These are phyloP conservation scores for Discostella stelligera DNA, from an alignment of 352 stramenopile genomes.

Conservation along the genomic window DNA sequence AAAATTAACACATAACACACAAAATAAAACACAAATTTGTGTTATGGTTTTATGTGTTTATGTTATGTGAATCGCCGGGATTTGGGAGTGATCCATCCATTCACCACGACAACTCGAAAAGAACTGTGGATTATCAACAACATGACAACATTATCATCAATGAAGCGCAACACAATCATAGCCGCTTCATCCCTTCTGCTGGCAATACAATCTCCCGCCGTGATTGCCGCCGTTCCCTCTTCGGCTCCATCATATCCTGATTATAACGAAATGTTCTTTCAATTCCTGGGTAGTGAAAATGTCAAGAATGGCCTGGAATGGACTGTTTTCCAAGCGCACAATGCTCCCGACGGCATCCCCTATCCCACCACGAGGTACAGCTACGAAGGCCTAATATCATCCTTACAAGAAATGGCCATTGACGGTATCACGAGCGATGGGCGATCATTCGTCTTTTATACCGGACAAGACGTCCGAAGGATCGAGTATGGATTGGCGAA, in stretches of 20 bases:
- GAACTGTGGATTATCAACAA: too few relatives aligned
- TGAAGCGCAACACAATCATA: neutral
- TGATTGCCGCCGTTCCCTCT: neutral
- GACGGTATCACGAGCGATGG: conserved; percentile 20
- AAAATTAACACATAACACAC: too few relatives aligned
- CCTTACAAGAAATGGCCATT: conserved; percentile 23
- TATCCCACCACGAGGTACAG: conserved; percentile 30
- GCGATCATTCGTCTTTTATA: conserved; percentile 24
- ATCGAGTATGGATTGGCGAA: conserved; percentile 27
- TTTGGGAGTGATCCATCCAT: too few relatives aligned
- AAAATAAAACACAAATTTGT: too few relatives aligned
- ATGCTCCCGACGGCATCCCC: conserved; percentile 10
- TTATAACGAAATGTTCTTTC: conserved; percentile 18
- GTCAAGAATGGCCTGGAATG: conserved; percentile 13
- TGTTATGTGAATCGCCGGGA: too few relatives aligned
- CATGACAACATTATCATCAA: neutral
- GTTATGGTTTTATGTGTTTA: too few relatives aligned
- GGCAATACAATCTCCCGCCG: neutral
- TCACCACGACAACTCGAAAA: too few relatives aligned
- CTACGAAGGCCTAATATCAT: conserved; percentile 22
- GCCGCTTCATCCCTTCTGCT: neutral
- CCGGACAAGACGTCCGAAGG: conserved; percentile 10
- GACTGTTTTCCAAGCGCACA: conserved; percentile 22
- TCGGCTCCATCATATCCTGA: neutral
- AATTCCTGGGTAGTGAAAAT: conserved; percentile 11